Evolutionary conservation across 345 rosid genomes (phyloP).

Genomic region (Camelina sativa): DNA sequence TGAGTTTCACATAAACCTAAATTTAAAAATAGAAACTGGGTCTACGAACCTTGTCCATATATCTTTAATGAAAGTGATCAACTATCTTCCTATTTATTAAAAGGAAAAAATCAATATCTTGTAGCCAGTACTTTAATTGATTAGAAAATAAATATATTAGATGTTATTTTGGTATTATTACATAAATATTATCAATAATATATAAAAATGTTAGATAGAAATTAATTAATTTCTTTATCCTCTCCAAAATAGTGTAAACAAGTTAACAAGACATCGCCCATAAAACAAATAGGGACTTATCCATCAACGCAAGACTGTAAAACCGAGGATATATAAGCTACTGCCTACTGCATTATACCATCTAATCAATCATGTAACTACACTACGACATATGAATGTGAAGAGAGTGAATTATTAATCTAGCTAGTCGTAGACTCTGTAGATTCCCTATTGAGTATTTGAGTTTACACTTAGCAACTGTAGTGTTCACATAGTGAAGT

Average conservation of each 20-base stretch:
- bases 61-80: not conserved
- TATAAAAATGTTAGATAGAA: not conserved
- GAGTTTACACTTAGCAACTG: not conserved
- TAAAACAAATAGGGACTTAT: not conserved
- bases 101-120: not conserved
- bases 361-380: not conserved
- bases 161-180: not conserved
- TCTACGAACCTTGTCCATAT: not conserved
- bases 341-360: not conserved
- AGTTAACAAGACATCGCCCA: not conserved
- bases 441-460: not conserved
- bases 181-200: not conserved
- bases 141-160: not conserved
- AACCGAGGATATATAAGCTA: not conserved
- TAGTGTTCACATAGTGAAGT: conserved; percentile 16
- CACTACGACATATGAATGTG: not conserved
- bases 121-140: not conserved
- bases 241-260: not conserved
- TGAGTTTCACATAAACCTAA: not conserved
- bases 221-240: too few relatives aligned
- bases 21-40: not conserved
- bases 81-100: not conserved
- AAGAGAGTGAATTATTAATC: not conserved
- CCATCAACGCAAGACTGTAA: not conserved
- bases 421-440: not conserved